Conservation (phyloP, 345 rosid species). For the Heritiera fomes region DNA sequence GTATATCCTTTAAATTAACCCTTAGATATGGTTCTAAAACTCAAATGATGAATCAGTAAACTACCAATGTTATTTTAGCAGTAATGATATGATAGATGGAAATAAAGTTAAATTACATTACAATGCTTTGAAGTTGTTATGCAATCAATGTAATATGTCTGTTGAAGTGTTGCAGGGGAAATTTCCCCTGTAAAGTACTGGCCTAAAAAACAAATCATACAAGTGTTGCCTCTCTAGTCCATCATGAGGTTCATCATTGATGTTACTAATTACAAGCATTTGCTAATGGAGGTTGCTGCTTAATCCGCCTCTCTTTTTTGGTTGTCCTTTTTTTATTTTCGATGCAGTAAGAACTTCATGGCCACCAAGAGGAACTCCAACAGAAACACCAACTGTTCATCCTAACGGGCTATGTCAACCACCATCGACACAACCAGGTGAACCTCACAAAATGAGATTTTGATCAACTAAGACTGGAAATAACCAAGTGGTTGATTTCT, state of each 20-base stretch:
- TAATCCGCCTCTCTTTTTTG: background rate
- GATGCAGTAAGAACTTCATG: background rate
- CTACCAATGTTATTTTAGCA: no score
- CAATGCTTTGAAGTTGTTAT: no score
- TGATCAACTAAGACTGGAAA: slow-evolving; percentile 4
- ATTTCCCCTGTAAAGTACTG: background rate
- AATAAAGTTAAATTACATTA: no score
- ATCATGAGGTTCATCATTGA: background rate
- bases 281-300: background rate
- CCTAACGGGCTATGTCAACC: slow-evolving; percentile 18
- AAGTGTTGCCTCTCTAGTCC: background rate
- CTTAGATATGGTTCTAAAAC: background rate
- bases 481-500: slow-evolving; percentile 16
- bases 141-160: background rate
- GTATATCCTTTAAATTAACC: background rate
- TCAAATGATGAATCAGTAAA: no score
- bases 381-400: slow-evolving; percentile 4
- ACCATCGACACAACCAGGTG: slow-evolving; percentile 30
- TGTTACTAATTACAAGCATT: background rate
- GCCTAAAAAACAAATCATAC: background rate
- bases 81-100: no score
- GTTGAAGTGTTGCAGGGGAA: background rate
- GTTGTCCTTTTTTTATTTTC: background rate
- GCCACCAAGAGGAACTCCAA: background rate
- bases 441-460: slow-evolving; percentile 8